These are phyloP conservation scores for Nicotiana otophora DNA, from an alignment of 257 asterid species.

Conservation along the genomic window DNA sequence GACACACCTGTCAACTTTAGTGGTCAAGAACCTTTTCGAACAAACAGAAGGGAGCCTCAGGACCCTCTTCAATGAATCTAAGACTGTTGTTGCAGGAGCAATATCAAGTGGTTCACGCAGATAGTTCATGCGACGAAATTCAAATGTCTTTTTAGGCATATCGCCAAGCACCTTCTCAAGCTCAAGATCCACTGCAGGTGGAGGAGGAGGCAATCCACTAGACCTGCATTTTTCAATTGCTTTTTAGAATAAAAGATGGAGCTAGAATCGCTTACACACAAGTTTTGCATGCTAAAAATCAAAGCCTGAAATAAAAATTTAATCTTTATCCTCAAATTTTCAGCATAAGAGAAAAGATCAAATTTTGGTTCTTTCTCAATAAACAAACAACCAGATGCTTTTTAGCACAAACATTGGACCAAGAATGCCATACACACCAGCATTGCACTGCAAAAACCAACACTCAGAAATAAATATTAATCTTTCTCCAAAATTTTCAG, in stretches of 20 bases:
- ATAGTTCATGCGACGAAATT: constrained; percentile 44
- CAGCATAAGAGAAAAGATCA: no score
- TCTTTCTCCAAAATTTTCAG: no score
- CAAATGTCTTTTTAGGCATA: constrained; percentile 93
- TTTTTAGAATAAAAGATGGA: neutral
- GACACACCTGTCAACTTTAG: constrained; percentile 91
- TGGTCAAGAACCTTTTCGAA: constrained; percentile 84
- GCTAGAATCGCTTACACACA: no score
- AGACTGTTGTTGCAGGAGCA: constrained; percentile 62
- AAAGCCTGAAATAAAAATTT: no score
- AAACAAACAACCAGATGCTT: no score
- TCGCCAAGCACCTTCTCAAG: constrained; percentile 97
- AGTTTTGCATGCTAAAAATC: no score
- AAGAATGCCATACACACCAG: no score
- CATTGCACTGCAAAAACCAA: no score
- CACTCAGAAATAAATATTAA: no score
- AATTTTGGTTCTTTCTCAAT: no score
- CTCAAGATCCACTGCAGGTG: constrained; percentile 91
- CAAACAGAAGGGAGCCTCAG: constrained; percentile 85
- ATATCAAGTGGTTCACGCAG: constrained; percentile 70
- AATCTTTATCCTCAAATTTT: no score
- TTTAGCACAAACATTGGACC: no score
- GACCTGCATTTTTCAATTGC: constrained; percentile 44
- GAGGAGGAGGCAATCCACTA: constrained; percentile 63
- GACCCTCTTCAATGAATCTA: constrained; percentile 72